phyloP scores from a whole-genome alignment of 2,329 filamentous ascomycete genomes.

The Cladosporium velox region DNA sequence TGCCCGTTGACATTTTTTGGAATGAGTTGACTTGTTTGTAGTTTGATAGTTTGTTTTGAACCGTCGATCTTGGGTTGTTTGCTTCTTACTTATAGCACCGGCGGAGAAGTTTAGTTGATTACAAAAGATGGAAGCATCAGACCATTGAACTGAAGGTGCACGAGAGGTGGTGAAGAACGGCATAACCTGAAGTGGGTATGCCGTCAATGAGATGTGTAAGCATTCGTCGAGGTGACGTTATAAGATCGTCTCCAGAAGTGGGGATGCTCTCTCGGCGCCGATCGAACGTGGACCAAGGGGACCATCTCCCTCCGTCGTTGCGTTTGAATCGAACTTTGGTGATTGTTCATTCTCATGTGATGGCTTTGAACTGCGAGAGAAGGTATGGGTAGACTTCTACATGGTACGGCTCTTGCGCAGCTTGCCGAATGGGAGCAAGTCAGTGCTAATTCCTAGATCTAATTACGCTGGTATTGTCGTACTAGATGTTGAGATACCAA shows the following conservation, averaged over 20 bases:
- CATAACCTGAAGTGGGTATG: neutral
- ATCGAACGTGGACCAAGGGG: neutral
- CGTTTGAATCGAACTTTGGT: neutral
- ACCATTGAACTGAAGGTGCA: neutral
- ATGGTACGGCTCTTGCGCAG: neutral
- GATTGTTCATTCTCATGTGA: neutral
- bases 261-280: neutral
- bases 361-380: neutral
- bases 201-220: neutral
- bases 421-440: too few relatives aligned
- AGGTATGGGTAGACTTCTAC: neutral
- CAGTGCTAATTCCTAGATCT: too few relatives aligned
- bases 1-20: conserved; percentile 26
- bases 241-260: conserved; percentile 2
- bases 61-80: neutral
- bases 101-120: neutral
- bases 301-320: too few relatives aligned
- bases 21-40: conserved; percentile 40
- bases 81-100: neutral
- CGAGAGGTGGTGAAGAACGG: neutral
- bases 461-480: too few relatives aligned
- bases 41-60: neutral
- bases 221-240: neutral
- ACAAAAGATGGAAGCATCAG: neutral
- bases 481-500: too few relatives aligned